These are phyloP conservation scores for Talinum fruticosum DNA, from an alignment of 148 eudicot species.

Conservation along the genomic window DNA sequence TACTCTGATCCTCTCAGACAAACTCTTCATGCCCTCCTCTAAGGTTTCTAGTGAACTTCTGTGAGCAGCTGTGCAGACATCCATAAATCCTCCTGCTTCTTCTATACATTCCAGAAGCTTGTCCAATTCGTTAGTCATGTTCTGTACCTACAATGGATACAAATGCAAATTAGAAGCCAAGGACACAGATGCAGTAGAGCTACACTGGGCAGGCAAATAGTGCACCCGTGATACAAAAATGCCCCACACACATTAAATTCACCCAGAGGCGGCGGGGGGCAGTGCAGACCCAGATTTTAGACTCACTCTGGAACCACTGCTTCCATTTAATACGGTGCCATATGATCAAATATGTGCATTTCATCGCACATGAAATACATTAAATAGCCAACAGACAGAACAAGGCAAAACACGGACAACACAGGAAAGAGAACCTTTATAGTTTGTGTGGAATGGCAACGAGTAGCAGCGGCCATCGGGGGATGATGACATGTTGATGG, in stretches of 20 bases:
- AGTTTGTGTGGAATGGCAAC: neutral
- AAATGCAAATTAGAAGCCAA: constrained; percentile 9
- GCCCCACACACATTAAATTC: neutral
- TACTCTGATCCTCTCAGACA: constrained; percentile 47
- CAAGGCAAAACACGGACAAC: neutral
- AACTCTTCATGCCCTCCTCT: constrained; percentile 51
- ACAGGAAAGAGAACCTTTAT: neutral
- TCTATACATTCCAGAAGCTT: constrained; percentile 60
- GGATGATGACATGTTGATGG: neutral
- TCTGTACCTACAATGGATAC: constrained; percentile 57
- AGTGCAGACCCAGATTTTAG: too few species aligned
- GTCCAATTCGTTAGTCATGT: constrained; percentile 75
- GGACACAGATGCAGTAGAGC: neutral
- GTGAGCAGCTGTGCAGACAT: constrained; percentile 52
- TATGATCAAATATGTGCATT: too few species aligned
- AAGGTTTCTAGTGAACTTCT: constrained; percentile 42
- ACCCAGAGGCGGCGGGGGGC: neutral
- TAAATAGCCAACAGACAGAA: neutral
- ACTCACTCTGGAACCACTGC: too few species aligned
- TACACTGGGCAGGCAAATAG: neutral
- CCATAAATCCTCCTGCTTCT: constrained; percentile 63
- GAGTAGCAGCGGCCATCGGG: neutral
- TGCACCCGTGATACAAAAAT: neutral
- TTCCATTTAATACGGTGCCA: too few species aligned
- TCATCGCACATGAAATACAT: neutral